These are phyloP conservation scores for Sarocladium strictum DNA, from an alignment of 2,329 filamentous ascomycete species.

Conservation along the genomic window DNA sequence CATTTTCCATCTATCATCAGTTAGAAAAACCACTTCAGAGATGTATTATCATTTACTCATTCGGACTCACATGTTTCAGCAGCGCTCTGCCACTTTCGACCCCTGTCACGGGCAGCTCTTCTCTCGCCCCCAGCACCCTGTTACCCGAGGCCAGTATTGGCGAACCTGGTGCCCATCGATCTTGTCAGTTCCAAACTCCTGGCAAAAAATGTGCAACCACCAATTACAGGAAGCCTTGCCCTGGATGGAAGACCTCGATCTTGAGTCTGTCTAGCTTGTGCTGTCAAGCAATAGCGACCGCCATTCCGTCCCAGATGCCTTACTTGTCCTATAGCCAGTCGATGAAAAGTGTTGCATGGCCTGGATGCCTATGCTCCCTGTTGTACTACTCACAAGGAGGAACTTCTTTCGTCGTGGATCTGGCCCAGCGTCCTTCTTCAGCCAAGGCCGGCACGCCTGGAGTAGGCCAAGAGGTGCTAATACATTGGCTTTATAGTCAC, in stretches of 20 bases:
- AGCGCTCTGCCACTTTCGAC: conserved; percentile 10
- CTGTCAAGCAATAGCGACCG: conserved; percentile 24
- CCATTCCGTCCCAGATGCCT: conserved; percentile 29
- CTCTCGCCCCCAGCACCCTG: conserved; percentile 5
- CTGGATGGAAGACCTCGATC: conserved; percentile 25
- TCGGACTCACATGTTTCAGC: conserved; percentile 11
- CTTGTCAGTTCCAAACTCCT: background rate
- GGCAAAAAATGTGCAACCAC: background rate
- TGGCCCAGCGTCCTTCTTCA: conserved; percentile 17
- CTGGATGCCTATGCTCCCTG: conserved; percentile 12
- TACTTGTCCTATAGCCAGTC: conserved; percentile 37
- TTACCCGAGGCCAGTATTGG: conserved; percentile 13
- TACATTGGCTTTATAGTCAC: conserved; percentile 17
- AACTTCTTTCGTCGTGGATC: conserved; percentile 12
- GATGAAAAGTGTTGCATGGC: conserved; percentile 21
- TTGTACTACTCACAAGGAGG: conserved; percentile 12
- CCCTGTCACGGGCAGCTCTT: conserved; percentile 11
- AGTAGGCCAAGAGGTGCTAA: conserved; percentile 35
- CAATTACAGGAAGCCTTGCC: conserved; percentile 15
- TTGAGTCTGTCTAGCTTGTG: conserved; percentile 24
- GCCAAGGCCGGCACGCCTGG: conserved; percentile 34
- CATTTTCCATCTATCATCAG: conserved; percentile 11
- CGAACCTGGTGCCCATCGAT: conserved; percentile 12
- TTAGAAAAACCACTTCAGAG: background rate
- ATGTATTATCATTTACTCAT: background rate